Conservation (phyloP, 495 filamentous ascomycete genomes). For the Pyronema omphalodes region DNA sequence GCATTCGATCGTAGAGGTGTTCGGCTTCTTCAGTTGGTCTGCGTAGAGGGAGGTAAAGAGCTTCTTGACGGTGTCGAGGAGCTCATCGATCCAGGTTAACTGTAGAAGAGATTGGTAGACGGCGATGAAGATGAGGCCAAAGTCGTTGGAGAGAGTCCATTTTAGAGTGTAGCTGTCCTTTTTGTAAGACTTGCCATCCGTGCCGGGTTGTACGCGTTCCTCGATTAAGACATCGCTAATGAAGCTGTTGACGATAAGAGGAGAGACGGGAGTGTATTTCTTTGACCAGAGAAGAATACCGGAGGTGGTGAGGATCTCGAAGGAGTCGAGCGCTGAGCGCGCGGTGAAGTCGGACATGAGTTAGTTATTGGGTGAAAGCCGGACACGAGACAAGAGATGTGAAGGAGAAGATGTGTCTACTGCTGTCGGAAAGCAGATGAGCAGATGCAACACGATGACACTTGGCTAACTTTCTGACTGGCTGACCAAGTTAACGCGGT, state of each 20-base stretch:
- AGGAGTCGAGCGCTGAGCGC: constrained; percentile 49
- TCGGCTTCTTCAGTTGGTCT: constrained; percentile 62
- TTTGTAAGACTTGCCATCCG: constrained; percentile 49
- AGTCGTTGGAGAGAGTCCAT: constrained; percentile 79
- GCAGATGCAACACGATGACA: too few relatives aligned
- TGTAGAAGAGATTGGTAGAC: constrained; percentile 92
- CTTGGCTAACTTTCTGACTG: too few relatives aligned
- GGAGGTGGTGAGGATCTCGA: constrained; percentile 88
- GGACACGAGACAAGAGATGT: too few relatives aligned
- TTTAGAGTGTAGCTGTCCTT: constrained; percentile 89
- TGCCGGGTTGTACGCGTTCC: constrained; percentile 52
- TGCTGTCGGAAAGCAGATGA: too few relatives aligned
- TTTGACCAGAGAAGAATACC: constrained; percentile 94
- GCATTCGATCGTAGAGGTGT: constrained; percentile 55
- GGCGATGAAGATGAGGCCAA: constrained; percentile 89
- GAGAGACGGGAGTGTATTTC: constrained; percentile 58
- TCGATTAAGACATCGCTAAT: constrained; percentile 96
- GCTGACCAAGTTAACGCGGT: too few relatives aligned
- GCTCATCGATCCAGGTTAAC: constrained; percentile 90
- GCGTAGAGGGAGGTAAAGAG: constrained; percentile 79
- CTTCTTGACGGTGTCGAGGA: constrained; percentile 80
- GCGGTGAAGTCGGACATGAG: constrained; percentile 3
- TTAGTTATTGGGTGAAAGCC: too few relatives aligned
- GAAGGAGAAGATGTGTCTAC: too few relatives aligned
- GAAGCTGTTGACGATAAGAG: constrained; percentile 77